Evolutionary conservation across 2,329 filamentous ascomycete species (phyloP).

Genomic region (Fusarium anthophilum): DNA sequence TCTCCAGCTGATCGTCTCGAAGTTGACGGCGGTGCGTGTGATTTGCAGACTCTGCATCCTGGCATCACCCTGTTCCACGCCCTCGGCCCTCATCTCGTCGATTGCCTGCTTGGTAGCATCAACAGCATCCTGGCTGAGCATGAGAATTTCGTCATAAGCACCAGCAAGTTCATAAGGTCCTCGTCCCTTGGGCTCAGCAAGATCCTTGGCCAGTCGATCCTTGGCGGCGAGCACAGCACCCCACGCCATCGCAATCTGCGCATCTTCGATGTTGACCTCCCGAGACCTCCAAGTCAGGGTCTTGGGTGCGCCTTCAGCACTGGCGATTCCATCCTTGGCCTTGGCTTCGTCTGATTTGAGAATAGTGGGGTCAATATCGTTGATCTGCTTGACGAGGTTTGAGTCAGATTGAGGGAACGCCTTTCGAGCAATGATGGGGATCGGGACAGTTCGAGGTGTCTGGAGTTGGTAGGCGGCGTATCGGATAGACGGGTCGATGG

Average conservation of each 20-base stretch:
- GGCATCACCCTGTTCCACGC: conserved; percentile 82
- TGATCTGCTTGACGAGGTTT: conserved; percentile 71
- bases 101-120: conserved; percentile 94
- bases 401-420: conserved; percentile 76
- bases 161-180: conserved; percentile 76
- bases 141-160: conserved; percentile 90
- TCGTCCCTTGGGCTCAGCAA: conserved; percentile 55
- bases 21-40: conserved; percentile 92
- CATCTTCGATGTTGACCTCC: conserved; percentile 90
- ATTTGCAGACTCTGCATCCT: conserved; percentile 94
- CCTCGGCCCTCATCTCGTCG: conserved; percentile 86
- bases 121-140: conserved; percentile 90
- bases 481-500: conserved; percentile 90
- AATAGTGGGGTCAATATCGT: conserved; percentile 74
- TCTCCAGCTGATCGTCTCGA: conserved; percentile 92
- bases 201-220: conserved; percentile 57
- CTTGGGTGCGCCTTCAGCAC: conserved; percentile 68
- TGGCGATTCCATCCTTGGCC: conserved; percentile 59
- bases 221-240: conserved; percentile 71
- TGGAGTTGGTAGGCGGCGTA: conserved; percentile 95
- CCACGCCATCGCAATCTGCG: conserved; percentile 86
- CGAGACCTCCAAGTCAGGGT: conserved; percentile 87
- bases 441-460: conserved; percentile 83
- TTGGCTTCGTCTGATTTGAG: conserved; percentile 65
- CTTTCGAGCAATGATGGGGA: conserved; percentile 80